Evolutionary conservation across 106 monocot genomes (phyloP), one percentile per base, ranked within the genome.

Genomic region (Amphibolis antarctica): DNA sequence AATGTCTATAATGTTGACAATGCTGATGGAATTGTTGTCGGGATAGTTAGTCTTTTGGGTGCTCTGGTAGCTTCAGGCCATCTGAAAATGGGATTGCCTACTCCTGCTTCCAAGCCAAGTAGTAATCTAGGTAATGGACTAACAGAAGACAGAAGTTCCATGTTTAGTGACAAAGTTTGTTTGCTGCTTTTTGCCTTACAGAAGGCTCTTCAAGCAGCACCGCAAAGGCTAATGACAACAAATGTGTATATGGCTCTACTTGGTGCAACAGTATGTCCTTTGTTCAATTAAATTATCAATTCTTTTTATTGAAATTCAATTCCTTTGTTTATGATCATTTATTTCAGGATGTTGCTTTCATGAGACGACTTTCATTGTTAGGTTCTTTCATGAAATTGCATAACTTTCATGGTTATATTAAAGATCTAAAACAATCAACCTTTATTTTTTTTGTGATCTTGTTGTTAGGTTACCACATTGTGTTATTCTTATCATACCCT

Each of bases 11-110:
- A 87, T 79, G 67, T 86, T 65, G 96, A 98, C 69, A 79, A 86
- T 62, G 86, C 76, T 62, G 96, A 98, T 79, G 86, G 90, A 58
- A 79, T 90, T 69, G 70, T 90, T 69, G 76, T 98, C 63, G 90
- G 84, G 65, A 87, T 98, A 74, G 82, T 98, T 68, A 91, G 64
- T 67, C 75, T 98, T 59, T 71, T 98, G 66, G 96, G 96, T 68
- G 90, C 87, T 44, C 69, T 98, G 21, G 74, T 90, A 20, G 73
- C 69, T 17, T 85, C 86, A 60, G 80, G 90, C 18, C 82, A 87
- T 75, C 76, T 98, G 51, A 86, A 84, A 52, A 69, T 86, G 65
- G 66, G 56, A 28, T 78, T 74, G 63, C 64, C 65, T 73, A 48
- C 43, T 77, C 28, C 71, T 66, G 71, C 77, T 63, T 71, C 29